phyloP scores from a whole-genome alignment of 2,329 filamentous ascomycete species.

The Ophiostoma ips region DNA sequence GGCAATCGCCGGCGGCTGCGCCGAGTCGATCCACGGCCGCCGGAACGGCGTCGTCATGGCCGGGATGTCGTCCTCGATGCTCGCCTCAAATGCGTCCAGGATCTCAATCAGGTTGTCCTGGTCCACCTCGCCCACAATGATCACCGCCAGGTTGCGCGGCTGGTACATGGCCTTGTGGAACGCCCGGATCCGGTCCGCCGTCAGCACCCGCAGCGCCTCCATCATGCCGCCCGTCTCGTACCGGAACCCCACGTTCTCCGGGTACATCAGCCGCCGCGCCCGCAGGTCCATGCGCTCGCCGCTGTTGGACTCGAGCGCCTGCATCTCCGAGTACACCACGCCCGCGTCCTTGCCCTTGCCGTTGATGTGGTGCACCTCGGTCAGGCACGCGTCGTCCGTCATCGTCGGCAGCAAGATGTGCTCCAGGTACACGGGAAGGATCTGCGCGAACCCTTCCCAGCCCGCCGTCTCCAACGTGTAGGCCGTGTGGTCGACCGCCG shows the following conservation, averaged over 20 bases:
- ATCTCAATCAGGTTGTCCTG: conserved; percentile 67
- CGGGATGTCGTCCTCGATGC: conserved; percentile 72
- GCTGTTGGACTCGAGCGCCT: conserved; percentile 77
- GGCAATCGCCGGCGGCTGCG: conserved; percentile 57
- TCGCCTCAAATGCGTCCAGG: conserved; percentile 76
- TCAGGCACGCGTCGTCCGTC: conserved; percentile 85
- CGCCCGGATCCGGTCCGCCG: conserved; percentile 77
- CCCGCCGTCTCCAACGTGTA: conserved; percentile 92
- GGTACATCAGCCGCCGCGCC: conserved; percentile 69
- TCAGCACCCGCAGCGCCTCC: conserved; percentile 73
- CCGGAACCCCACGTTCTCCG: conserved; percentile 78
- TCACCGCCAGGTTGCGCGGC: conserved; percentile 81
- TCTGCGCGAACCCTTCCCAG: conserved; percentile 93
- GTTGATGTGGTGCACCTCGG: conserved; percentile 92
- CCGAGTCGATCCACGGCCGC: conserved; percentile 82
- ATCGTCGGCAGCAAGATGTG: conserved; percentile 84
- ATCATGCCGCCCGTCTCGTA: conserved; percentile 99
- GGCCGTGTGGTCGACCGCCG: conserved; percentile 87
- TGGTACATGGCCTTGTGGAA: conserved; percentile 98
- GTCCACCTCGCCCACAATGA: conserved; percentile 85
- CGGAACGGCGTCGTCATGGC: conserved; percentile 61
- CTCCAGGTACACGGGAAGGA: conserved; percentile 88
- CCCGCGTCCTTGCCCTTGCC: conserved; percentile 89
- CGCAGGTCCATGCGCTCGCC: conserved; percentile 77
- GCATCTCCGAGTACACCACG: conserved; percentile 98